These are phyloP conservation scores for Fraxinus dipetala DNA, from an alignment of 305 asterid species.

Conservation along the genomic window DNA sequence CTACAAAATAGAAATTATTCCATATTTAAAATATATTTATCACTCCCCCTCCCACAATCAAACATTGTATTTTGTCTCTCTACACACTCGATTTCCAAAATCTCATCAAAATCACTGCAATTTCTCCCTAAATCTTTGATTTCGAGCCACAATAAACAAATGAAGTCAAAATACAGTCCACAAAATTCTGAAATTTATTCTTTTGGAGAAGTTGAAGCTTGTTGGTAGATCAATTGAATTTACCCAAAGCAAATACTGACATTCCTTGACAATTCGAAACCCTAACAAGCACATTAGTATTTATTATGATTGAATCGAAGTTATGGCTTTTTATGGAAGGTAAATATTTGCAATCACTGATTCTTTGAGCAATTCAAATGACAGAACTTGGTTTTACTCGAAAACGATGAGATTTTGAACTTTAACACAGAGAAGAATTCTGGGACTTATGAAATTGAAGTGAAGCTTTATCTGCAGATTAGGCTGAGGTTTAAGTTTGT, in stretches of 20 bases:
- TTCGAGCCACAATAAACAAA: not conserved
- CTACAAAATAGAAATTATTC: too few species aligned
- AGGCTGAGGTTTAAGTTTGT: slow-evolving; percentile 33
- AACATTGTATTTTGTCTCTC: too few species aligned
- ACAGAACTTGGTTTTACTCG: slow-evolving; percentile 12
- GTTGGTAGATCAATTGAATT: not conserved
- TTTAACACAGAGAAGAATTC: slow-evolving; percentile 22
- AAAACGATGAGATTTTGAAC: not conserved
- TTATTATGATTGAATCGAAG: slow-evolving; percentile 58
- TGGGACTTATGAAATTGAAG: slow-evolving; percentile 23
- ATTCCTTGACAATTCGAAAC: slow-evolving; percentile 41
- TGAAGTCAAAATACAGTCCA: not conserved
- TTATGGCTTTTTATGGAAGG: slow-evolving; percentile 43
- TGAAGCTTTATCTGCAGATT: slow-evolving; percentile 31
- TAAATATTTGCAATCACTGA: slow-evolving; percentile 27
- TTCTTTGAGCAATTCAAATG: slow-evolving; percentile 27
- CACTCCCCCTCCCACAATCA: not conserved
- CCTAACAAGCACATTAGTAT: slow-evolving; percentile 55
- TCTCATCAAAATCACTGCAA: not conserved
- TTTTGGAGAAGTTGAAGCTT: not conserved
- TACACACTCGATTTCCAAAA: not conserved
- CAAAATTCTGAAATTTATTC: not conserved
- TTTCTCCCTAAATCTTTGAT: not conserved
- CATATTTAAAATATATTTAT: too few species aligned
- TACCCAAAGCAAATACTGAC: not conserved